These are phyloP conservation scores for Solanum pinnatisectum DNA, from an alignment of 257 asterid genomes.

Conservation along the genomic window DNA sequence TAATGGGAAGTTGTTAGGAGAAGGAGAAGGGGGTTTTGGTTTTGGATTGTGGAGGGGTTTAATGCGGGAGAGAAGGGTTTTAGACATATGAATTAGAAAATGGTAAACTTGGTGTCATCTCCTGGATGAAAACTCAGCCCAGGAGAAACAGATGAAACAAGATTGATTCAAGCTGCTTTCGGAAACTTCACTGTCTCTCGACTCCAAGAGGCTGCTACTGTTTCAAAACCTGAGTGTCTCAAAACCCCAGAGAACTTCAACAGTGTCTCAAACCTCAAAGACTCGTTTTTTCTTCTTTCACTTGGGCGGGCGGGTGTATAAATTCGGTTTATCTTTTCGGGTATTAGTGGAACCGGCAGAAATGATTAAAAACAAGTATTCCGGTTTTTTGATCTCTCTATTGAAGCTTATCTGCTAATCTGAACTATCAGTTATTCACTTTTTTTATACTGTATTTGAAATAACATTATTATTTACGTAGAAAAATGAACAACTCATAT, in stretches of 20 bases:
- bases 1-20: conserved; percentile 6
- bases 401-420: too few relatives aligned
- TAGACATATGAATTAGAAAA: conserved; percentile 45
- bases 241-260: neutral
- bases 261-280: neutral
- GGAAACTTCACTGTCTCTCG: neutral
- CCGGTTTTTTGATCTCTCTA: too few relatives aligned
- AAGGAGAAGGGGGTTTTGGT: conserved; percentile 19
- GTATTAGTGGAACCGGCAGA: neutral
- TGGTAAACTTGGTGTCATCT: neutral
- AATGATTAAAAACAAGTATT: neutral
- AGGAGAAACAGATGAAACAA: neutral
- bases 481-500: too few relatives aligned
- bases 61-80: conserved; percentile 48
- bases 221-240: neutral
- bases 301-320: neutral
- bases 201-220: neutral
- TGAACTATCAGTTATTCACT: too few relatives aligned
- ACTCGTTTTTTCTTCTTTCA: neutral
- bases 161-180: neutral
- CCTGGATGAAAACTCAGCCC: neutral
- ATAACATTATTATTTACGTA: too few relatives aligned
- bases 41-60: conserved; percentile 46
- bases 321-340: neutral
- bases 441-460: too few relatives aligned